Conservation (phyloP, 495 filamentous ascomycete genomes). For the Hyphodiscus hymeniophilus region DNA sequence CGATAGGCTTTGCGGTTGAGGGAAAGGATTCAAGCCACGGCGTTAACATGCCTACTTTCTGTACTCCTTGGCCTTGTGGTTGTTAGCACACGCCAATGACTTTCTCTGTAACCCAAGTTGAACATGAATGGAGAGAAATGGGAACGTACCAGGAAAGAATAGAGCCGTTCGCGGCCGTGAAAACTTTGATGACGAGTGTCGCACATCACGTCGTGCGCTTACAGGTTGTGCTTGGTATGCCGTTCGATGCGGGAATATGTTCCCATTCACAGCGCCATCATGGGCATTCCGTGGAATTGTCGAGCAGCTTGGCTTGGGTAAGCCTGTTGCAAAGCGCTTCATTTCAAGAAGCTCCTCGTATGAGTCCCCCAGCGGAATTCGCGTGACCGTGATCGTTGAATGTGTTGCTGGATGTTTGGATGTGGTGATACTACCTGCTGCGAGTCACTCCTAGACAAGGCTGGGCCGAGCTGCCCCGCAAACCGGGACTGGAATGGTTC, state of each 20-base stretch:
- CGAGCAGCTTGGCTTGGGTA: constrained; percentile 8
- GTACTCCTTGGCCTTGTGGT: constrained; percentile 79
- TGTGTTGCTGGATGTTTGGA: too few relatives aligned
- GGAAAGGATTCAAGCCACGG: constrained; percentile 84
- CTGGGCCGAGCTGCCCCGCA: too few relatives aligned
- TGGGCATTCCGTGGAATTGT: constrained; percentile 2
- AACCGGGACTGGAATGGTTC: too few relatives aligned
- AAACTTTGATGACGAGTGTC: constrained; percentile 18
- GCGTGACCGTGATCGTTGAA: background rate
- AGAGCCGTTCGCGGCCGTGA: constrained; percentile 59
- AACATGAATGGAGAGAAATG: background rate
- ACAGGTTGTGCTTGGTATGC: background rate
- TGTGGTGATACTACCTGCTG: too few relatives aligned
- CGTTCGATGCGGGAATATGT: background rate
- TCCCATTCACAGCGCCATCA: background rate
- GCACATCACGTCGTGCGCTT: background rate
- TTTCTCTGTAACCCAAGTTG: background rate
- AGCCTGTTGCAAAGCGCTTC: constrained; percentile 16
- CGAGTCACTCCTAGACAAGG: too few relatives aligned
- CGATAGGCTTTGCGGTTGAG: constrained; percentile 53
- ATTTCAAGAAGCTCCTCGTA: constrained; percentile 7
- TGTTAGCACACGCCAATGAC: background rate
- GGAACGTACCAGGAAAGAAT: constrained; percentile 69
- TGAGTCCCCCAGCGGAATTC: background rate
- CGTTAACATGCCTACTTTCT: constrained; percentile 83